phyloP scores from a whole-genome alignment of 1,284 basidiomycete species.

The Boletus hoseneyae region DNA sequence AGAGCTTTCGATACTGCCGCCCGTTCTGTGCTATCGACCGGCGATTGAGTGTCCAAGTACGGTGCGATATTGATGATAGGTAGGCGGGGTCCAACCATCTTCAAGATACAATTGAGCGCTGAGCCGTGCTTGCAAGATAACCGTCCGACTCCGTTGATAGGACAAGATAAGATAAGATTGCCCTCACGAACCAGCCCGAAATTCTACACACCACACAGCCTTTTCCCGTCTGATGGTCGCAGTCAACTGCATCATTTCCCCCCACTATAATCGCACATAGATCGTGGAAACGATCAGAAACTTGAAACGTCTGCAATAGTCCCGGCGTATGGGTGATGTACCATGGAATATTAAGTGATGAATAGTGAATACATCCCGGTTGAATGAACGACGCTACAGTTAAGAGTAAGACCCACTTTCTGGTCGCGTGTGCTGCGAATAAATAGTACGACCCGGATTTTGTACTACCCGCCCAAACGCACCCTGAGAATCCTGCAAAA shows the following conservation, averaged over 20 bases:
- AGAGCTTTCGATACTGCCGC: constrained; percentile 53
- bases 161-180: constrained; percentile 23
- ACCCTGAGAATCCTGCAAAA: constrained; percentile 37
- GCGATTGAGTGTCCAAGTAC: constrained; percentile 38
- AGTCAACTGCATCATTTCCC: background rate
- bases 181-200: no score
- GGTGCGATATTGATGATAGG: constrained; percentile 54
- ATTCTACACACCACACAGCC: background rate
- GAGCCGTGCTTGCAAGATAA: no score
- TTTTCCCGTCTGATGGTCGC: background rate
- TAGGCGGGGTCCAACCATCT: constrained; percentile 31
- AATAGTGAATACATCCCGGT: constrained; percentile 22
- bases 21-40: constrained; percentile 14
- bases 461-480: constrained; percentile 34
- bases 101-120: background rate
- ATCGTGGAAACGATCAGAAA: background rate
- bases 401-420: constrained; percentile 33
- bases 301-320: background rate
- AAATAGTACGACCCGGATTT: constrained; percentile 56
- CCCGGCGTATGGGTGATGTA: background rate
- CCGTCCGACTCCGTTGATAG: constrained; percentile 15
- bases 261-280: background rate
- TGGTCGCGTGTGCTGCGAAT: constrained; percentile 43
- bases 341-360: constrained; percentile 22
- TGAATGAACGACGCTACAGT: constrained; percentile 9